Base-by-base conservation (phyloP, 2,329 filamentous ascomycete genomes). In the Thielaviopsis ethacetica region DNA sequence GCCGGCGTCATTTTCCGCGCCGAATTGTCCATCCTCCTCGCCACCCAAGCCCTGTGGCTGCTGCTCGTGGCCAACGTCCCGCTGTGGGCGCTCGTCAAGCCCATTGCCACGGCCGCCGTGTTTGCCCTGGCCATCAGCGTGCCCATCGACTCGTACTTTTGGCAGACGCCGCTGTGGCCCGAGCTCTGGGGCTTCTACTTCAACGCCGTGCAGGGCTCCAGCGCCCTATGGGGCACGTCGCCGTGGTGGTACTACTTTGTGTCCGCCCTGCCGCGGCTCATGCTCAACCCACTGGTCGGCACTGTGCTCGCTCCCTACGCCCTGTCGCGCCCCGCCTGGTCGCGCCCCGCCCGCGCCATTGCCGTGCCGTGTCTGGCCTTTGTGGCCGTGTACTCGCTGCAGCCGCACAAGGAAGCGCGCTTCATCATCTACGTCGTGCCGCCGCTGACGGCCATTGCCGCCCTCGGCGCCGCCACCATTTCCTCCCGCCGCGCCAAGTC, bases 371-470 rank as follows among this genome's bases (percentile, higher is more conserved):
- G 80, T 10, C 64, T 94, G 1, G 70, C 79, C 30, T 98, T 91
- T 69, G 76, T 94, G 21, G 78, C 78, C 4, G 70, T 94, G 51
- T 97, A 95, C 75, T 95, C 89, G 63, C 65, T 89, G 56, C 86
- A 95, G 62, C 91, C 91, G 0, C 93, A 98, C 73, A 98, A 98
- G 69, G 93, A 98, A 72, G 86, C 90, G 69, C 86, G 93, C 19
- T 98, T 98, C 75, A 84, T 98, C 65, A 83, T 97, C 66, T 97
- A 97, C 71, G 78, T 82, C 57, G 77, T 95, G 24, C 93, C 93
- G 0, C 77, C 85, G 0, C 73, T 97, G 30, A 95, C 91, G 0
- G 85, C 85, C 12, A 80, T 84, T 2, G 85, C 89, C 0, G 84
- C 88, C 2, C 76, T 88, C 4, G 84, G 83, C 21, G 88, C 89